Percentiles rank a stretch among this genome's conserved stretches.
Evolutionary conservation across 2,329 filamentous ascomycete genomes (phyloP).

Genomic region (Nakataea oryzae): DNA sequence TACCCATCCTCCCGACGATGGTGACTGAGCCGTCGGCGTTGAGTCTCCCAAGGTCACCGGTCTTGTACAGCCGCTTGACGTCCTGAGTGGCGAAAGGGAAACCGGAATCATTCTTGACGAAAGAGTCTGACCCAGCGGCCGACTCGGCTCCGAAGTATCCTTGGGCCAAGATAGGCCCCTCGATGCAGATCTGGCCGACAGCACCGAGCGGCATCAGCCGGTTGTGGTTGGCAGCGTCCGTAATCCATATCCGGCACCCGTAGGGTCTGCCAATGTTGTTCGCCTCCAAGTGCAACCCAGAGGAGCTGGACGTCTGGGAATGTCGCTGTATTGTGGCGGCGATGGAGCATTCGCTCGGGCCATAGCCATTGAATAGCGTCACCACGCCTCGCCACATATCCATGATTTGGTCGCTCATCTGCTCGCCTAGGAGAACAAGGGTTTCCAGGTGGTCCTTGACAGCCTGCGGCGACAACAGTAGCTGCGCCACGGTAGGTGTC

Average conservation of each 20-base stretch:
- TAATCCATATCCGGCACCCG: conserved; percentile 31
- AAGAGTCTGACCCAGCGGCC: conserved; percentile 13
- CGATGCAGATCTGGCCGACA: conserved; percentile 48
- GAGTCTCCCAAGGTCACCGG: neutral
- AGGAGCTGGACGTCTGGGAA: too few species aligned
- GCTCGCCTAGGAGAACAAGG: conserved; percentile 21
- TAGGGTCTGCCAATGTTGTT: neutral
- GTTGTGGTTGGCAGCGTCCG: conserved; percentile 37
- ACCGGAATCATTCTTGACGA: neutral
- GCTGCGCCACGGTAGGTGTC: neutral
- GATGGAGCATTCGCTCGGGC: conserved; percentile 16
- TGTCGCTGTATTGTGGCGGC: neutral
- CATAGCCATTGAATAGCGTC: conserved; percentile 16
- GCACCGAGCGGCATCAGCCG: conserved; percentile 41
- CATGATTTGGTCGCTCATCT: neutral
- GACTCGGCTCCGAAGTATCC: conserved; percentile 21
- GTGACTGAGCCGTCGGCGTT: neutral
- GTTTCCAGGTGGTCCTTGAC: conserved; percentile 6
- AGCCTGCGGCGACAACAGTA: neutral
- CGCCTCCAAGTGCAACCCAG: neutral
- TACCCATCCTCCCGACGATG: neutral
- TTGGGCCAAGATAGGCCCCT: conserved; percentile 39
- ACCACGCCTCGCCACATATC: neutral
- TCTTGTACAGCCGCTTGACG: conserved; percentile 10
- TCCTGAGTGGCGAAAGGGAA: conserved; percentile 7